Conservation (phyloP, 1,284 basidiomycete species). For the Cystobasidium sp. region DNA sequence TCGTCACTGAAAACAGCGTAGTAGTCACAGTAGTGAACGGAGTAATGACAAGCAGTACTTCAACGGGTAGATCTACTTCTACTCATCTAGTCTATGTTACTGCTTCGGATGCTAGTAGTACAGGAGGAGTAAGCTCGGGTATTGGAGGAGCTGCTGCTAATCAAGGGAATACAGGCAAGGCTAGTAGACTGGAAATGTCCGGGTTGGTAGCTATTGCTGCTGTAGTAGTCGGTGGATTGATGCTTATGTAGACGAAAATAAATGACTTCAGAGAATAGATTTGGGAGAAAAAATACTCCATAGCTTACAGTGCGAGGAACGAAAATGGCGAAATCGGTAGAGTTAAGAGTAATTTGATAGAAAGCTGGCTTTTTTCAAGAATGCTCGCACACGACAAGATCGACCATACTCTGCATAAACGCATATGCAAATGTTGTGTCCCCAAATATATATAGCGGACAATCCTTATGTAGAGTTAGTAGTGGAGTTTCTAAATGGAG, state of each 20-base stretch:
- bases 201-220: slow-evolving; percentile 29
- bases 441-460: no score
- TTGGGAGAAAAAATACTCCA: neutral
- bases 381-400: no score
- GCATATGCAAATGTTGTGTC: no score
- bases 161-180: slow-evolving; percentile 16
- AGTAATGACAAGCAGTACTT: slow-evolving; percentile 16
- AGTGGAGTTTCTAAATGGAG: no score
- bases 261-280: neutral
- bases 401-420: no score
- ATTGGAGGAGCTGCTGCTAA: neutral
- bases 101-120: neutral
- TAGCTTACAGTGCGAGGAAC: no score
- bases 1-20: slow-evolving; percentile 35
- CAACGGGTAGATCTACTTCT: slow-evolving; percentile 34
- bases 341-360: no score
- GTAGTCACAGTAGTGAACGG: slow-evolving; percentile 38
- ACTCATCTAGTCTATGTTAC: slow-evolving; percentile 39
- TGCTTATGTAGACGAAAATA: slow-evolving; percentile 12
- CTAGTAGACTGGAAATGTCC: slow-evolving; percentile 26
- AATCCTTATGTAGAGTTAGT: no score
- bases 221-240: slow-evolving; percentile 17
- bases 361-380: no score
- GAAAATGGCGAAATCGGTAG: no score
- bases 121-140: neutral